These are phyloP conservation scores for Psidium friedrichsthalianum DNA, from an alignment of 345 rosid genomes.

Conservation along the genomic window DNA sequence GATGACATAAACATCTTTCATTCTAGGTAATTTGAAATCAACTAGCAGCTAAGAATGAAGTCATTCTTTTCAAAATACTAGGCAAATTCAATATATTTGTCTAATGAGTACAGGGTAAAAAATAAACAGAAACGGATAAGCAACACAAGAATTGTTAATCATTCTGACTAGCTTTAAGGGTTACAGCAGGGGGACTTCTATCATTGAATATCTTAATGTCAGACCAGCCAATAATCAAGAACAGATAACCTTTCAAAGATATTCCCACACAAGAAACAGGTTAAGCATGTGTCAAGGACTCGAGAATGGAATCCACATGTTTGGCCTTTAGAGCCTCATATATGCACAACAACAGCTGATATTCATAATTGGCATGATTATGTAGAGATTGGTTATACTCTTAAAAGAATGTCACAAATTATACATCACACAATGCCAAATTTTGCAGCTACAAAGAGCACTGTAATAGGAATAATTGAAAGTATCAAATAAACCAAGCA, in stretches of 20 bases:
- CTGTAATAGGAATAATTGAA: background rate
- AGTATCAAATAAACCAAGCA: background rate
- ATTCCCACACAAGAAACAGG: background rate
- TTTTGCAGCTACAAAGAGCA: background rate
- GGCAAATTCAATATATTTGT: background rate
- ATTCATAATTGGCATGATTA: background rate
- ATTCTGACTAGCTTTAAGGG: background rate
- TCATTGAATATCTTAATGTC: background rate
- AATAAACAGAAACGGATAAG: background rate
- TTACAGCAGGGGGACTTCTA: background rate
- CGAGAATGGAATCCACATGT: background rate
- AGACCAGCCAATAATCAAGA: background rate
- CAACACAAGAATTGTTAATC: background rate
- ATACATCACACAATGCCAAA: background rate
- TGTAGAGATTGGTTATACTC: background rate
- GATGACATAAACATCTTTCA: background rate
- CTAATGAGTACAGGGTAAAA: background rate
- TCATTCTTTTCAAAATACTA: background rate
- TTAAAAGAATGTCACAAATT: background rate
- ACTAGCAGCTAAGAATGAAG: background rate
- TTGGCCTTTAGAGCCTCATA: background rate
- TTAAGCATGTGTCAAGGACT: background rate
- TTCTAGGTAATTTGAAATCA: background rate
- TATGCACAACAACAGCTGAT: background rate
- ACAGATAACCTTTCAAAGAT: background rate